phyloP scores from a whole-genome alignment of 176 grass and related monocot species.

The Aegilops bicornis region DNA sequence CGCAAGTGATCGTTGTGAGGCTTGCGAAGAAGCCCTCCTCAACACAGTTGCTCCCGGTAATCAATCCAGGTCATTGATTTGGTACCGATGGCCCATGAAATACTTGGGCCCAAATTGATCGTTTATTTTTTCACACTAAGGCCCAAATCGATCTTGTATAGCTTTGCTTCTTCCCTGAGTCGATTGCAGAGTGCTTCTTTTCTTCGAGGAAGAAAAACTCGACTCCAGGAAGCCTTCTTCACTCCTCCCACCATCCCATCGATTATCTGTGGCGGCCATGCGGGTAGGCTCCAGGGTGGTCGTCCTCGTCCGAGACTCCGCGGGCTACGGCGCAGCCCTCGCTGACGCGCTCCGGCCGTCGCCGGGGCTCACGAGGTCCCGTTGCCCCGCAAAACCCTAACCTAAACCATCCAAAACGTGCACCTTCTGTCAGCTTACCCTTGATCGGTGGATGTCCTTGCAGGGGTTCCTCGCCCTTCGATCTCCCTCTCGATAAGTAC shows the following conservation, averaged over 20 bases:
- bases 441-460: constrained; percentile 15
- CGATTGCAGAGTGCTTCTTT: not conserved
- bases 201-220: not conserved
- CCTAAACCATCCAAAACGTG: not conserved
- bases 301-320: constrained; percentile 55
- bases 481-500: constrained; percentile 59
- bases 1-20: no score
- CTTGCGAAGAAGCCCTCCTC: no score
- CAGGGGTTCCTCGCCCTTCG: constrained; percentile 58
- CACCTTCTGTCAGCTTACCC: not conserved
- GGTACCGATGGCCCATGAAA: no score
- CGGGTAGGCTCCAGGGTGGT: constrained; percentile 51
- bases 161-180: not conserved
- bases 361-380: constrained; percentile 54
- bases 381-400: constrained; percentile 29
- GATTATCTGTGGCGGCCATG: constrained; percentile 40
- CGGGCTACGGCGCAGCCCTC: constrained; percentile 57
- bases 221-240: not conserved
- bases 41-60: no score
- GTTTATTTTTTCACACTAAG: no score
- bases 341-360: constrained; percentile 45
- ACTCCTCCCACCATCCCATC: not conserved
- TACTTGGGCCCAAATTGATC: no score
- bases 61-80: no score
- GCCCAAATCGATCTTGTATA: not conserved